Conservation (phyloP, 306 rosid genomes). For the Vigna reflexopilosa region DNA sequence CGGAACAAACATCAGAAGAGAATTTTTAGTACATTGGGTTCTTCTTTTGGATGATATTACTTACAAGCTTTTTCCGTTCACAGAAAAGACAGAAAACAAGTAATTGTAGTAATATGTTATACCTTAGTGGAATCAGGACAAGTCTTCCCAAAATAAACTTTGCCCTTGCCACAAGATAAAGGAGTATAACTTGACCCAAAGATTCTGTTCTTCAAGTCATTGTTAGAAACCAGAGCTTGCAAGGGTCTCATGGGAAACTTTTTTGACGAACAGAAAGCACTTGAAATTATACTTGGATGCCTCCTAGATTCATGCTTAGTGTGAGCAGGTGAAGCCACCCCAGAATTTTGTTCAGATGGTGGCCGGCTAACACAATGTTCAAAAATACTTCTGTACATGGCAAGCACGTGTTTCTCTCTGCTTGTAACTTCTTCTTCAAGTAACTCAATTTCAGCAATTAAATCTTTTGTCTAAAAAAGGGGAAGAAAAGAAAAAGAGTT, state of each 20-base stretch:
- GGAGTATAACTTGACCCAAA: conserved; percentile 57
- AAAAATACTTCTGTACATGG: conserved; percentile 82
- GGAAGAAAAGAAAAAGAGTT: conserved; percentile 34
- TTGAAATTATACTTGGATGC: conserved; percentile 94
- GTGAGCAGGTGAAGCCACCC: conserved; percentile 80
- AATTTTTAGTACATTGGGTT: background rate
- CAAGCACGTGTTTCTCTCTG: conserved; percentile 85
- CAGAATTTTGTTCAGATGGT: conserved; percentile 78
- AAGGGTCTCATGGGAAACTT: conserved; percentile 76
- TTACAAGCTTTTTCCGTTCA: background rate
- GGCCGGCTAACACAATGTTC: conserved; percentile 74
- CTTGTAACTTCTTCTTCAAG: conserved; percentile 95
- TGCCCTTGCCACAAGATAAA: conserved; percentile 59
- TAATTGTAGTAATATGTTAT: background rate
- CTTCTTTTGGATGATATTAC: background rate
- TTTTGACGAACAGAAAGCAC: conserved; percentile 91
- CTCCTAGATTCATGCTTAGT: conserved; percentile 74
- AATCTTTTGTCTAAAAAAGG: conserved; percentile 69
- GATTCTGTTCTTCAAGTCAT: conserved; percentile 64
- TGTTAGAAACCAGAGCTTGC: conserved; percentile 68
- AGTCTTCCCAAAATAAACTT: conserved; percentile 53
- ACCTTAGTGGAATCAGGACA: conserved; percentile 62
- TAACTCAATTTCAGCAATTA: conserved; percentile 86
- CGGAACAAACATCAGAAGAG: conserved; percentile 2
- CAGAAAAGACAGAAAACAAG: background rate